Evolutionary conservation across 495 filamentous ascomycete species (phyloP).

Genomic region (Xylaria venustula): DNA sequence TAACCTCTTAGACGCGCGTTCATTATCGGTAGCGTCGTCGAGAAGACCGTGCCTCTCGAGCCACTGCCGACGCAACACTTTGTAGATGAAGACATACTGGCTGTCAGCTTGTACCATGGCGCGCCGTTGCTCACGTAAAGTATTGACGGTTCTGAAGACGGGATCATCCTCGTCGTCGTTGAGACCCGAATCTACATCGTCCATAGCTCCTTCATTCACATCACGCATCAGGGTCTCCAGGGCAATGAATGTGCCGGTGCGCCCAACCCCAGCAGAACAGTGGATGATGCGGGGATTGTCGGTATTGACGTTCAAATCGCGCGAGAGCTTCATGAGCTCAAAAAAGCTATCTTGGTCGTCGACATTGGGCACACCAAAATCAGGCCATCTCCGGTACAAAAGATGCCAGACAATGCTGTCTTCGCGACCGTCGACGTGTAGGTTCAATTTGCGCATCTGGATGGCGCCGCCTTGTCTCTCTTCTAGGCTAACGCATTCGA

Average conservation of each 20-base stretch:
- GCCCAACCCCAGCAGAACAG: conserved; percentile 91
- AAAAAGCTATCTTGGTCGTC: conserved; percentile 77
- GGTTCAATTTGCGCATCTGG: conserved; percentile 51
- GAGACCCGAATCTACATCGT: conserved; percentile 33
- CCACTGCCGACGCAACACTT: conserved; percentile 74
- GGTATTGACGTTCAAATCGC: conserved; percentile 60
- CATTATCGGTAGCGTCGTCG: conserved; percentile 24
- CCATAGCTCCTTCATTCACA: conserved; percentile 70
- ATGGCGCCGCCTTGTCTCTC: conserved; percentile 51
- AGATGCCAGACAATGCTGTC: conserved; percentile 79
- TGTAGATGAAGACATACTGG: conserved; percentile 89
- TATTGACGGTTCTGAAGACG: conserved; percentile 72
- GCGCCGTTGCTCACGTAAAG: conserved; percentile 83
- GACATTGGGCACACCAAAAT: conserved; percentile 83
- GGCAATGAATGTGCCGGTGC: conserved; percentile 92
- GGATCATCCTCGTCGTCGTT: conserved; percentile 39
- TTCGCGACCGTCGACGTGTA: conserved; percentile 38
- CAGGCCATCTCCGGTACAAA: conserved; percentile 90
- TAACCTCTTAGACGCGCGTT: conserved; percentile 47
- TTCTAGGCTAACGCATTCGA: conserved; percentile 51
- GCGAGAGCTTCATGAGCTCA: conserved; percentile 72
- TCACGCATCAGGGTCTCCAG: conserved; percentile 86
- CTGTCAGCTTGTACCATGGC: conserved; percentile 92
- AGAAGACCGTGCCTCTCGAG: conserved; percentile 50
- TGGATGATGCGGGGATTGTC: conserved; percentile 85